A percentile compares a stretch with the other conserved stretches of the same genome.
phyloP scores from a whole-genome alignment of 345 rosid species.

The Rhodomyrtus tomentosa region DNA sequence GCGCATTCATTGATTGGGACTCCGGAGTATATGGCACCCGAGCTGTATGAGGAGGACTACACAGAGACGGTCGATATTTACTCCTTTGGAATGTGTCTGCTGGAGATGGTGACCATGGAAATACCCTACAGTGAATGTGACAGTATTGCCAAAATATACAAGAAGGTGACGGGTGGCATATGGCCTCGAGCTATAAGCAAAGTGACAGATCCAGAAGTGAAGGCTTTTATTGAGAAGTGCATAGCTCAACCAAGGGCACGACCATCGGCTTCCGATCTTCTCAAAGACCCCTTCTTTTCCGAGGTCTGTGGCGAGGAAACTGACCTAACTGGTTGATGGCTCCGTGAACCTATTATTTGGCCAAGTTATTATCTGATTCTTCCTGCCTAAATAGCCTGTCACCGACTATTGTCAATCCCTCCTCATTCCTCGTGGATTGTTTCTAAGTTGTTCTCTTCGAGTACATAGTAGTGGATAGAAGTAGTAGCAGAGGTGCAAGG shows the following conservation, averaged over 20 bases:
- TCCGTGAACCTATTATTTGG: background rate
- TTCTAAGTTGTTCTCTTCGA: background rate
- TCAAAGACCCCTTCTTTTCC: slow-evolving; percentile 50
- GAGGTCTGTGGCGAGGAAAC: slow-evolving; percentile 22
- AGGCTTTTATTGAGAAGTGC: slow-evolving; percentile 54
- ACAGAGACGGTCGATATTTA: slow-evolving; percentile 60
- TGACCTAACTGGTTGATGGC: slow-evolving; percentile 2
- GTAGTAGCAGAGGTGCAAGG: background rate
- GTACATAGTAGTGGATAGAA: background rate
- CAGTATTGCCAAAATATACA: slow-evolving; percentile 62
- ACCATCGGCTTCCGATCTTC: slow-evolving; percentile 58
- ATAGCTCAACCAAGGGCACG: slow-evolving; percentile 46
- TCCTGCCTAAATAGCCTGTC: background rate
- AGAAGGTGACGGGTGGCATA: slow-evolving; percentile 46
- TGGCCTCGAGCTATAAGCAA: slow-evolving; percentile 39
- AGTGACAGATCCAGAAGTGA: slow-evolving; percentile 39
- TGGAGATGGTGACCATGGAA: slow-evolving; percentile 62
- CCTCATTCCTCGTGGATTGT: background rate
- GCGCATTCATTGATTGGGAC: slow-evolving; percentile 61
- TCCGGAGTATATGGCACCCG: slow-evolving; percentile 69
- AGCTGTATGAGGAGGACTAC: slow-evolving; percentile 64
- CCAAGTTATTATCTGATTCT: background rate
- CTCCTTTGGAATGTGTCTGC: slow-evolving; percentile 59
- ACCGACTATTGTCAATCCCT: background rate
- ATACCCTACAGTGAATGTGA: slow-evolving; percentile 63